These are phyloP conservation scores for Globisporangium irregulare DNA, from an alignment of 352 stramenopile species.

Conservation along the genomic window DNA sequence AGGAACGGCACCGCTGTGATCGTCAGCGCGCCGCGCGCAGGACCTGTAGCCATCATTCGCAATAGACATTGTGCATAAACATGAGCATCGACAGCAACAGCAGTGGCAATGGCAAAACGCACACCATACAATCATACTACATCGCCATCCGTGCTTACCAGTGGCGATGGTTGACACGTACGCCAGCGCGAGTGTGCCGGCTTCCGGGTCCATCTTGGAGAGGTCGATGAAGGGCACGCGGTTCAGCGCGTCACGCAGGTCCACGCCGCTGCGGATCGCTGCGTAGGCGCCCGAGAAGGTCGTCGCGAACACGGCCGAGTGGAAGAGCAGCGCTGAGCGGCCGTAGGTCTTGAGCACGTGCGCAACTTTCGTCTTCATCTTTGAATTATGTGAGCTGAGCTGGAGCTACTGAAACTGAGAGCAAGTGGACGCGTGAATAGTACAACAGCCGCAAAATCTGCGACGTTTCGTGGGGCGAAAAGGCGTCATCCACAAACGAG, in stretches of 20 bases:
- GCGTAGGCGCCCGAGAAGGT: conserved; percentile 90
- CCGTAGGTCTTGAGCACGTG: conserved; percentile 92
- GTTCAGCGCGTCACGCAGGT: conserved; percentile 52
- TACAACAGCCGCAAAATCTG: neutral
- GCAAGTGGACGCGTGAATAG: conserved; percentile 2
- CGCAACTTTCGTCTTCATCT: conserved; percentile 65
- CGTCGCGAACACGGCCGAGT: conserved; percentile 92
- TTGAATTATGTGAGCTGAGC: neutral
- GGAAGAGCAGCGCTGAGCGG: conserved; percentile 91
- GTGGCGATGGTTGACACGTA: conserved; percentile 94
- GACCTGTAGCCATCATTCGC: conserved; percentile 25
- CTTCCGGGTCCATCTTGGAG: conserved; percentile 63
- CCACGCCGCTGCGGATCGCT: conserved; percentile 62
- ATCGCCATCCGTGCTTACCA: conserved; percentile 17
- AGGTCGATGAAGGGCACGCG: conserved; percentile 72
- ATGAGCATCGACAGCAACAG: neutral
- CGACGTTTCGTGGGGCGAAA: conserved; percentile 3
- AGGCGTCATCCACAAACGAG: neutral
- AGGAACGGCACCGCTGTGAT: conserved; percentile 72
- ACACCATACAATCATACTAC: too few relatives aligned
- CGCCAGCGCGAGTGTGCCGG: conserved; percentile 64
- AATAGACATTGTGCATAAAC: neutral
- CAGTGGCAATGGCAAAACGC: neutral
- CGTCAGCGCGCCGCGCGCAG: conserved; percentile 64
- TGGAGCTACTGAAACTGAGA: neutral